A percentile compares a stretch with the other conserved stretches of the same genome.
phyloP scores from a whole-genome alignment of 2,329 filamentous ascomycete genomes.

The Akanthomyces dipterigenus region DNA sequence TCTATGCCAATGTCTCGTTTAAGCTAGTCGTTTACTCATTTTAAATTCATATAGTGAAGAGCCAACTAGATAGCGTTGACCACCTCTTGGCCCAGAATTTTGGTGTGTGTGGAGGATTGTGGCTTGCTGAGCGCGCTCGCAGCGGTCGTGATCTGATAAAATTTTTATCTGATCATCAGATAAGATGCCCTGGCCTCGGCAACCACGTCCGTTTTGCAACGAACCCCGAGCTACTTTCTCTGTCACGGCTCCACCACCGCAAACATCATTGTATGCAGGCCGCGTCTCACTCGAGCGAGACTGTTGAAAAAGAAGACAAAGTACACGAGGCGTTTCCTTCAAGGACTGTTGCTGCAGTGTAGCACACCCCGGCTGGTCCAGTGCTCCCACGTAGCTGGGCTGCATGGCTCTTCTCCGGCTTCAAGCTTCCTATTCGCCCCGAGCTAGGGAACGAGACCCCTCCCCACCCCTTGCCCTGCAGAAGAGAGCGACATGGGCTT shows the following conservation, averaged over 20 bases:
- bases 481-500: background rate
- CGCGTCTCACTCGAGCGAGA: background rate
- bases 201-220: slow-evolving; percentile 7
- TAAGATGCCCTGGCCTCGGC: slow-evolving; percentile 14
- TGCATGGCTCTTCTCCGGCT: background rate
- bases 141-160: slow-evolving; percentile 15
- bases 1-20: too few relatives aligned
- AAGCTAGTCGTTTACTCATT: background rate
- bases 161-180: slow-evolving; percentile 19
- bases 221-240: background rate
- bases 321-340: slow-evolving; percentile 1
- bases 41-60: background rate
- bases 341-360: background rate
- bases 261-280: background rate
- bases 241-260: background rate
- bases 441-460: background rate
- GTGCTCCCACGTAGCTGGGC: background rate
- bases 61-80: background rate
- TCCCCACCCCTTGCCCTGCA: background rate
- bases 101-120: slow-evolving; percentile 1
- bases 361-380: background rate
- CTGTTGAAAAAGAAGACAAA: background rate
- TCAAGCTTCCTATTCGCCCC: slow-evolving; percentile 6
- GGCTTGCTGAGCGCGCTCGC: background rate
- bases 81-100: background rate